phyloP scores from a whole-genome alignment of 176 grass and related monocot genomes.

The Dactylis glomerata region DNA sequence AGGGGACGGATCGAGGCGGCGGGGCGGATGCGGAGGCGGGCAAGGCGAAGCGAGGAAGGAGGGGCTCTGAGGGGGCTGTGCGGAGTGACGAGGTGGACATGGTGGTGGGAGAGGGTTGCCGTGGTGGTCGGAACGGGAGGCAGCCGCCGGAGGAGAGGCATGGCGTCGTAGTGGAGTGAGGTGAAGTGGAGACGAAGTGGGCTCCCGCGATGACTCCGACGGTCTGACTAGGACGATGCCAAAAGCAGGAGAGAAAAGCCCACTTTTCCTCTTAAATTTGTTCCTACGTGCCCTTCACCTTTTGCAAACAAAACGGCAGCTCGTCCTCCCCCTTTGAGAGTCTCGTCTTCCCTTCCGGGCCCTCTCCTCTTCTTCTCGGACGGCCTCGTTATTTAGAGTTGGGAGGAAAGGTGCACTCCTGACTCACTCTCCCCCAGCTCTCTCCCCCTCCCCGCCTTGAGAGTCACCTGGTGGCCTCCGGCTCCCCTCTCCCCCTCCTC shows the following conservation, averaged over 20 bases:
- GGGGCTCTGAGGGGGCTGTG: background rate
- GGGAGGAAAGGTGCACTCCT: no score
- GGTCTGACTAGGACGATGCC: background rate
- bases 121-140: background rate
- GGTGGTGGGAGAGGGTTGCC: background rate
- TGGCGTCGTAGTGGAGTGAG: background rate
- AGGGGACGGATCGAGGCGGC: background rate
- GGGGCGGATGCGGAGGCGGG: background rate
- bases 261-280: no score
- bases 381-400: no score
- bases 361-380: no score
- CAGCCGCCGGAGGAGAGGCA: slow-evolving; percentile 35
- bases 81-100: background rate
- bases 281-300: no score
- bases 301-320: no score
- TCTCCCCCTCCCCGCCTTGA: no score
- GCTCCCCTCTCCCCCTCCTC: no score
- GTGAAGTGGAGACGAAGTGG: background rate
- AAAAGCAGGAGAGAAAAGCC: background rate
- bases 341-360: no score
- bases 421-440: no score
- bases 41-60: background rate
- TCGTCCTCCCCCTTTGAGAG: no score
- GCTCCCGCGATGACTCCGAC: background rate
- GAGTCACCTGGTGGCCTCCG: no score